Percentiles rank a stretch among this genome's conserved stretches.
phyloP scores from a whole-genome alignment of 352 stramenopile species.

The Phytophthora citrophthora region DNA sequence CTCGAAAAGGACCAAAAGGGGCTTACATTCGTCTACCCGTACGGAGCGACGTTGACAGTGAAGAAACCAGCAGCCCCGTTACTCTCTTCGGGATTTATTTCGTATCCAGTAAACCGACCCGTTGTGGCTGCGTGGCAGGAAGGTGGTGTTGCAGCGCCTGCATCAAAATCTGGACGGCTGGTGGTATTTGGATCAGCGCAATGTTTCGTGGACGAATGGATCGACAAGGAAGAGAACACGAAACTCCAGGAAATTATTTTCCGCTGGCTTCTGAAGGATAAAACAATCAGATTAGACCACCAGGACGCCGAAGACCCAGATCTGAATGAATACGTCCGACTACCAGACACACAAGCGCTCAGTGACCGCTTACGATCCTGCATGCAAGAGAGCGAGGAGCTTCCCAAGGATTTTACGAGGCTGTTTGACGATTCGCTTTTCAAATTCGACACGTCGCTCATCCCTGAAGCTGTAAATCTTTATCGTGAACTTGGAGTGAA shows the following conservation, averaged over 20 bases:
- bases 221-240: constrained; percentile 96
- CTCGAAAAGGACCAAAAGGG: constrained; percentile 87
- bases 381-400: constrained; percentile 94
- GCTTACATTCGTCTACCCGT: constrained; percentile 95
- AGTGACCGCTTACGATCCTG: constrained; percentile 93
- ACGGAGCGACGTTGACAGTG: constrained; percentile 94
- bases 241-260: constrained; percentile 94
- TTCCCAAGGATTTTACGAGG: constrained; percentile 94
- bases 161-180: constrained; percentile 64
- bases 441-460: constrained; percentile 94
- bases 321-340: constrained; percentile 87
- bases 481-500: constrained; percentile 94
- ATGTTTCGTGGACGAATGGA: constrained; percentile 95
- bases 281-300: constrained; percentile 65
- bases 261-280: constrained; percentile 92
- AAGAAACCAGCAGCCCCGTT: constrained; percentile 88
- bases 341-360: constrained; percentile 95
- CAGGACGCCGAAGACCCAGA: constrained; percentile 85
- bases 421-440: constrained; percentile 96
- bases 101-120: constrained; percentile 95
- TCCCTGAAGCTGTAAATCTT: constrained; percentile 93
- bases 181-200: constrained; percentile 92
- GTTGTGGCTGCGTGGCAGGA: constrained; percentile 92
- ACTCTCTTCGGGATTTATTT: constrained; percentile 94
- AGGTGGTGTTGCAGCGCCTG: constrained; percentile 64